Percentiles rank a stretch among this genome's conserved stretches.
Evolutionary conservation across 257 asterid genomes (phyloP).

Genomic region (Solanum peruvianum): DNA sequence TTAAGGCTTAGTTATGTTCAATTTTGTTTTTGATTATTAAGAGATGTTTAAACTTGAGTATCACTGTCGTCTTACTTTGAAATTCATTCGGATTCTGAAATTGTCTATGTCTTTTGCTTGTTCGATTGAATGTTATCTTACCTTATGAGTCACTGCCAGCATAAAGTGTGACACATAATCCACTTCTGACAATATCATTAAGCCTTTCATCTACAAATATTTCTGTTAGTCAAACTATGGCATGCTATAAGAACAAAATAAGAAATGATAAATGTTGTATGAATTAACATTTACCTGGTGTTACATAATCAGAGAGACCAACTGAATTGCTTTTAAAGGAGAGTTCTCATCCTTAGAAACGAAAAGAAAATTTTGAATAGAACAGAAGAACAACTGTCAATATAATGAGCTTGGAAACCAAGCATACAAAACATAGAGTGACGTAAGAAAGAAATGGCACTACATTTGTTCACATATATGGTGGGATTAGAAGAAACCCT

Average conservation of each 20-base stretch:
- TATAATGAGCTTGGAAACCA: neutral
- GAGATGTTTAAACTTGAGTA: too few relatives aligned
- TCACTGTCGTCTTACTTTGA: too few relatives aligned
- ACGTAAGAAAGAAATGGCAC: too few relatives aligned
- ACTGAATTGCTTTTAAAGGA: slow-evolving; percentile 76
- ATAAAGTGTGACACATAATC: slow-evolving; percentile 3
- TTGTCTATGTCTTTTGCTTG: too few relatives aligned
- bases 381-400: neutral
- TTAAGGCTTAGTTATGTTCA: too few relatives aligned
- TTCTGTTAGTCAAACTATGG: slow-evolving; percentile 6
- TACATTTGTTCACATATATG: too few relatives aligned
- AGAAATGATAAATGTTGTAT: neutral
- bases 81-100: too few relatives aligned
- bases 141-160: too few relatives aligned
- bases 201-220: slow-evolving; percentile 58
- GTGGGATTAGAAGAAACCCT: too few relatives aligned
- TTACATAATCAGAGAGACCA: slow-evolving; percentile 87
- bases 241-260: neutral
- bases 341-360: slow-evolving; percentile 62
- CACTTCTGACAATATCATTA: slow-evolving; percentile 88
- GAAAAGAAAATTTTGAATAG: slow-evolving; percentile 71
- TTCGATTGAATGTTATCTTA: too few relatives aligned
- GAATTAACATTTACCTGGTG: slow-evolving; percentile 52
- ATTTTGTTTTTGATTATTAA: too few relatives aligned
- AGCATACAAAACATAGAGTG: neutral